Evolutionary conservation across 1,284 basidiomycete species (phyloP), one percentile per base, ranked within the genome.

Genomic region (Trametes hirsuta): DNA sequence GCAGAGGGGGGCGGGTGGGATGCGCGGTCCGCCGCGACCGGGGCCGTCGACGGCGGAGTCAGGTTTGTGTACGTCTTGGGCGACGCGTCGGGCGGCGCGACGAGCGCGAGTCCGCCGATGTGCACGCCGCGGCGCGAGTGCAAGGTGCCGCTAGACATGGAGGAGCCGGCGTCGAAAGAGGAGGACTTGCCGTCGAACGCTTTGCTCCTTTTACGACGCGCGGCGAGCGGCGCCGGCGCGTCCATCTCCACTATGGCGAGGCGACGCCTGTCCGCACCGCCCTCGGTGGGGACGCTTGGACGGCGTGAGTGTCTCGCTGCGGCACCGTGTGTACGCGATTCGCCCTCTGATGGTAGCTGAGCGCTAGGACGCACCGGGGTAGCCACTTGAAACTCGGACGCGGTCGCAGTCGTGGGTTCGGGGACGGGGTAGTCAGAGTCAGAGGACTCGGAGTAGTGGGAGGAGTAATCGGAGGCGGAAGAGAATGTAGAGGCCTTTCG

Each of bases 81-180:
- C n/a, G 82, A 79, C 66, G 83, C 82, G 73, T 90, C 88, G 53
- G 86, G 85, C 55, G 86, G 88, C 56, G 85, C 84, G 58, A 88
- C 84, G 63, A 89, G 77, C 55, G 88, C 85, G 39, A 89, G 77
- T 41, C 82, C 83, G 22, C 77, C 74, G 22, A 86, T 75, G 64
- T 77, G 77, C 53, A 78, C 71, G 51, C 80, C 77, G 36, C 81
- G 77, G 50, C 81, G 76, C 49, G 81, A 75, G 47, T 76, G 76
- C 55, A 81, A 58, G 22, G 62, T 66, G 45, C 55, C 40, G 39
- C 51, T 47, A 44, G 53, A 12, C 61, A 65, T 65, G 35, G 55
- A n/a, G 36, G 53, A 46, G 9, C 3, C 1, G 34, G n/a, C 21
- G 59, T 39, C 14, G 25, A 18, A 58, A 46, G 41, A 24, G 18